Base-by-base conservation (phyloP, 163 green algal genomes). In the Volvox carteri region DNA sequence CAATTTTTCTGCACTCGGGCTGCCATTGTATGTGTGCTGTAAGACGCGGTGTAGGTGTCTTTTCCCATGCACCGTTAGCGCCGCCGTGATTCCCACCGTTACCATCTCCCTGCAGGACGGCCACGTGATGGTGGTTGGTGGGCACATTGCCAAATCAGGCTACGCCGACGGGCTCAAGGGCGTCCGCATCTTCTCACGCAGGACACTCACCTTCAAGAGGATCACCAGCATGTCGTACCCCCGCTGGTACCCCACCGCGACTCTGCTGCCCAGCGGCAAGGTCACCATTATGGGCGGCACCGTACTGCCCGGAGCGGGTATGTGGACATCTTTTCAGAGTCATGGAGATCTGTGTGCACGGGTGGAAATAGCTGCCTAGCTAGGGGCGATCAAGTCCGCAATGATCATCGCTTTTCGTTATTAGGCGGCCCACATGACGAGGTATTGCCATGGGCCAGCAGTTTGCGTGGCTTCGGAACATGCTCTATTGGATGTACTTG, bases 211-310 rank as follows among this genome's bases (percentile, higher is more conserved):
- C 7, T 87, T 91, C 41, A 58, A 78, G 28, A 68, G 86, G 14
- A 65, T 91, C 4, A 74, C 78, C 41, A 85, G 81, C 42, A 86
- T 91, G 78, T 35, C n/a, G 11, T 74, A 41, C n/a, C 77, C 86
- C n/a, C 78, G 86, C 42, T 91, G 86, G 86, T 91, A 91, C 54
- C 86, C 86, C 52, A 85, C 86, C 11, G 86, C 78, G 2, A 91
- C 86, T 11, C 68, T 87, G n/a, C 86, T 91, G 42, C 78, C 78
- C 4, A 78, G 77, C 33, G 78, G 78, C 50, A 54, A 48, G 42
- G 54, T 91, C 18, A 79, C 84, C 8, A 85, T 91, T 21, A 83
- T 87, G 65, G 86, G 86, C 25, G 86, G 86, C 23, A 88, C 86
- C 0, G 37, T 87, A 5, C 65, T 88, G 68, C 86, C 86, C 7